Conservation (phyloP, 2,329 filamentous ascomycete genomes). For the Claviceps arundinis region DNA sequence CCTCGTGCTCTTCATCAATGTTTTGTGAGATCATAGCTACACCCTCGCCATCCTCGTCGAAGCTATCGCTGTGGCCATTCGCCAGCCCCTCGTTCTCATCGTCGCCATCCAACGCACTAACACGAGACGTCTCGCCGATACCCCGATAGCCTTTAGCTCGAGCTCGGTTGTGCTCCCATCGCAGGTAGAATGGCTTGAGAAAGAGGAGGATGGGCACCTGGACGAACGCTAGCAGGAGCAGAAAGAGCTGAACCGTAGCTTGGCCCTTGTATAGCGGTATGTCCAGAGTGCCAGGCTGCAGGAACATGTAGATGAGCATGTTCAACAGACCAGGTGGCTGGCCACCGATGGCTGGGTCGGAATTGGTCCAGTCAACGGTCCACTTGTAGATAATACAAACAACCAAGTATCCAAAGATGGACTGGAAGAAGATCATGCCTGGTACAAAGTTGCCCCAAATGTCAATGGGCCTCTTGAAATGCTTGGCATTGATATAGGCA, state of each 20-base stretch:
- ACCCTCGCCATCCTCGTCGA: conserved; percentile 60
- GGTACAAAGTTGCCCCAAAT: conserved; percentile 96
- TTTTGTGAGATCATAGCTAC: conserved; percentile 83
- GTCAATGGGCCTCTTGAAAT: conserved; percentile 91
- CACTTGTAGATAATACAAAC: conserved; percentile 96
- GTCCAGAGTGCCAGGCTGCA: conserved; percentile 65
- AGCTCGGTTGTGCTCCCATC: conserved; percentile 83
- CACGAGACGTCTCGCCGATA: conserved; percentile 75
- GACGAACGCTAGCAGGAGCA: conserved; percentile 68
- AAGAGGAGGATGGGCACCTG: conserved; percentile 89
- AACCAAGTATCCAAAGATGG: conserved; percentile 93
- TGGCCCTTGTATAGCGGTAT: conserved; percentile 71
- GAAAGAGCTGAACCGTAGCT: conserved; percentile 56
- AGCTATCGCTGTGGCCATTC: conserved; percentile 45
- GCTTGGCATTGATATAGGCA: conserved; percentile 81
- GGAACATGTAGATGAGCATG: conserved; percentile 99
- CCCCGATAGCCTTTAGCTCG: conserved; percentile 83
- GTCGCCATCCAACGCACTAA: conserved; percentile 83
- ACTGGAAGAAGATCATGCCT: conserved; percentile 99
- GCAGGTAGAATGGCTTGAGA: conserved; percentile 89
- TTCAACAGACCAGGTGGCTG: conserved; percentile 82
- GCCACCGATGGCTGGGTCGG: conserved; percentile 26
- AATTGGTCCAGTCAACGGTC: conserved; percentile 67
- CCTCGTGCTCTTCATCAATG: conserved; percentile 74
- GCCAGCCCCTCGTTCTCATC: conserved; percentile 49